These are phyloP conservation scores for Spergularia bocconei DNA, from an alignment of 148 eudicot genomes.

Conservation along the genomic window DNA sequence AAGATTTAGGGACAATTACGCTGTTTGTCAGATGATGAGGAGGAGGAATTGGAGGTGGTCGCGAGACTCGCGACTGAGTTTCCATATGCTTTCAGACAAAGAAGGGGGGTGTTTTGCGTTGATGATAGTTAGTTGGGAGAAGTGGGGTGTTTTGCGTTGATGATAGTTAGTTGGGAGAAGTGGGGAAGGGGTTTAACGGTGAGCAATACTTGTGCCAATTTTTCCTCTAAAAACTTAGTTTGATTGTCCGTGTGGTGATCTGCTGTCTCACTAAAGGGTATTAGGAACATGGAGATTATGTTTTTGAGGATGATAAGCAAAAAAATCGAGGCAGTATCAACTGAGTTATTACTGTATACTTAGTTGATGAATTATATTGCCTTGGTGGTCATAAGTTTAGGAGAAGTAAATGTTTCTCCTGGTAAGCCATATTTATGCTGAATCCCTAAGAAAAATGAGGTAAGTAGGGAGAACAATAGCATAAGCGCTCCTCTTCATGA, in stretches of 20 bases:
- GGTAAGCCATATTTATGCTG: too few relatives aligned
- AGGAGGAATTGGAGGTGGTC: neutral
- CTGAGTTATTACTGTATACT: too few relatives aligned
- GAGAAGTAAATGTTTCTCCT: too few relatives aligned
- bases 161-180: neutral
- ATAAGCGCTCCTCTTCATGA: too few relatives aligned
- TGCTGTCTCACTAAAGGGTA: too few relatives aligned
- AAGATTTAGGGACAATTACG: neutral
- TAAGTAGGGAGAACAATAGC: too few relatives aligned
- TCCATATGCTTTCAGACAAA: neutral
- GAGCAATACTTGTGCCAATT: neutral
- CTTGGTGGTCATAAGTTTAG: too few relatives aligned
- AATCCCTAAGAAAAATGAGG: too few relatives aligned
- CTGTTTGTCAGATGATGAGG: neutral
- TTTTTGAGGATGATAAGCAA: too few relatives aligned
- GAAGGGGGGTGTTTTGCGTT: neutral
- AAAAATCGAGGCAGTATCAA: too few relatives aligned
- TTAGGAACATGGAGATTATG: too few relatives aligned
- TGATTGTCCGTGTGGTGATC: neutral
- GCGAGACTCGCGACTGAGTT: conserved; percentile 2
- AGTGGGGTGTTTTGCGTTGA: neutral
- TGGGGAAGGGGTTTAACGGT: neutral
- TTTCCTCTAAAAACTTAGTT: neutral
- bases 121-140: neutral
- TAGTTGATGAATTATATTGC: too few relatives aligned